Evolutionary conservation across 108 stramenopile species (phyloP).

Genomic region (Epithemia pelagica): DNA sequence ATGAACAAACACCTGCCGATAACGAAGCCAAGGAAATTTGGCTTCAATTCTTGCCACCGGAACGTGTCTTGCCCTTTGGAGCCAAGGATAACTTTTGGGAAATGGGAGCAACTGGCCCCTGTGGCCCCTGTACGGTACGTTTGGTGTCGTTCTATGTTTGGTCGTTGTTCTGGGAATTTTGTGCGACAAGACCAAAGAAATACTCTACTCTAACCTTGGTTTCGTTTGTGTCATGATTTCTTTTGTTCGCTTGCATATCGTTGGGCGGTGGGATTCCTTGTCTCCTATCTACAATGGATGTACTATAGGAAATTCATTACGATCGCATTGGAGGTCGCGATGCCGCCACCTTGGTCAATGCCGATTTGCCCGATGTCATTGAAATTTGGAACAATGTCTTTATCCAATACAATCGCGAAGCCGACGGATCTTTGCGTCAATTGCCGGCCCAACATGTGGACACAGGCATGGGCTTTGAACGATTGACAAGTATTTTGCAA

Average conservation of each 20-base stretch:
- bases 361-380: constrained; percentile 91
- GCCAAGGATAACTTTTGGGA: constrained; percentile 99
- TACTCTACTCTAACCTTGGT: too few species aligned
- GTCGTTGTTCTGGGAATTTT: too few species aligned
- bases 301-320: constrained; percentile 90
- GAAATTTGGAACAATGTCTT: constrained; percentile 99
- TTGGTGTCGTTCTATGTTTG: constrained; percentile 10
- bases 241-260: too few species aligned
- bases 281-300: neutral
- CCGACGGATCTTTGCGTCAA: constrained; percentile 69
- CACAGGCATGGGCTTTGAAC: constrained; percentile 99
- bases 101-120: constrained; percentile 99
- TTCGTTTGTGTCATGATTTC: too few species aligned
- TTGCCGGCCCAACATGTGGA: constrained; percentile 97
- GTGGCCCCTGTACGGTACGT: constrained; percentile 93
- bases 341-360: constrained; percentile 91
- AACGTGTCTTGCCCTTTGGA: constrained; percentile 91
- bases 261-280: neutral
- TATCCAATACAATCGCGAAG: constrained; percentile 98
- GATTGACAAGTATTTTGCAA: constrained; percentile 93
- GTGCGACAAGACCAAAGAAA: too few species aligned
- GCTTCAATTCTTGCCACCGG: constrained; percentile 86
- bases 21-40: constrained; percentile 87
- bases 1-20: constrained; percentile 84
- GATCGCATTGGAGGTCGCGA: constrained; percentile 98